These are phyloP conservation scores for Ceratorhiza oryzae-sativae DNA, from an alignment of 1,284 basidiomycete species.

Conservation along the genomic window DNA sequence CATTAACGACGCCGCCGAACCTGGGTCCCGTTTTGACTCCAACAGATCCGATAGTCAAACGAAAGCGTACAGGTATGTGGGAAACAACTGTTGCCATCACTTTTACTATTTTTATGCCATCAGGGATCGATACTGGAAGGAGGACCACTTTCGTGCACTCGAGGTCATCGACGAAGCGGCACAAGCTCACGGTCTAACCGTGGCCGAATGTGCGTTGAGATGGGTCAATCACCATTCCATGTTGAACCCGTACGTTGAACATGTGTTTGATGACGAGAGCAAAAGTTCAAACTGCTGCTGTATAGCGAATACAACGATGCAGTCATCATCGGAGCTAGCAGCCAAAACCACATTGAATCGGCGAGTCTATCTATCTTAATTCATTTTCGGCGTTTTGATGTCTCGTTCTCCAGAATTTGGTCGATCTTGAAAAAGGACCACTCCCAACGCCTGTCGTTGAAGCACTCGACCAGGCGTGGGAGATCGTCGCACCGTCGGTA, in stretches of 20 bases:
- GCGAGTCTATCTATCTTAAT: conserved; percentile 1
- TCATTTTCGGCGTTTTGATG: not conserved
- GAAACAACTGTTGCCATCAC: not conserved
- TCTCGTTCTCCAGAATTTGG: conserved; percentile 24
- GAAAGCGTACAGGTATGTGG: conserved; percentile 28
- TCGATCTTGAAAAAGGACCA: conserved; percentile 56
- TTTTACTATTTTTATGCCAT: not conserved
- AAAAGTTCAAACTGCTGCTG: not conserved
- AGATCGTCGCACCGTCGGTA: conserved; percentile 33
- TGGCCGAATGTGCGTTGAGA: conserved; percentile 57
- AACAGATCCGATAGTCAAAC: conserved; percentile 33
- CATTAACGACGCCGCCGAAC: conserved; percentile 26
- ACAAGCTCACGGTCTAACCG: conserved; percentile 49
- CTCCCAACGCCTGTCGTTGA: conserved; percentile 60
- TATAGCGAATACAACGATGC: conserved; percentile 50
- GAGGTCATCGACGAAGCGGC: conserved; percentile 24
- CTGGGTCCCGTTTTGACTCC: conserved; percentile 34
- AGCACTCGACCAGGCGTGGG: conserved; percentile 61
- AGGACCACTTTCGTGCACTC: conserved; percentile 22
- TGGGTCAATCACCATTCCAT: conserved; percentile 59
- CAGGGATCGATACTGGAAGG: conserved; percentile 38
- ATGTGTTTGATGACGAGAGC: not conserved
- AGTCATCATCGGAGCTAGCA: conserved; percentile 55
- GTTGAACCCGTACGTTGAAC: conserved; percentile 47
- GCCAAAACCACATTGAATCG: conserved; percentile 52